Percentiles rank a stretch among this genome's conserved stretches.
Evolutionary conservation across 2,329 filamentous ascomycete genomes (phyloP).

Genomic region (Botryosphaeria dothidea): DNA sequence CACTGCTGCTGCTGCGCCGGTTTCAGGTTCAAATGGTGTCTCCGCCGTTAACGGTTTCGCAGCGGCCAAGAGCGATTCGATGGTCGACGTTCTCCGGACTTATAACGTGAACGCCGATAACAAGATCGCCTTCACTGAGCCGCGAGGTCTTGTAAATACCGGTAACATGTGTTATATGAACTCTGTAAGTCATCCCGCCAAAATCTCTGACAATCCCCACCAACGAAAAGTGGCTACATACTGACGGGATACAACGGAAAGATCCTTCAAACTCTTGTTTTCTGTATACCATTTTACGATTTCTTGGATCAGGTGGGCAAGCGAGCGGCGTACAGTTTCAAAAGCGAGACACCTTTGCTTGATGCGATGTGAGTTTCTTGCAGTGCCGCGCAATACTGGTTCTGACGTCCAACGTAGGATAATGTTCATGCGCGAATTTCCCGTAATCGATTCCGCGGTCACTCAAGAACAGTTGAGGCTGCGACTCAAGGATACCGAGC

Average conservation of each 20-base stretch:
- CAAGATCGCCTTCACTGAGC: slow-evolving; percentile 82
- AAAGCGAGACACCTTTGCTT: slow-evolving; percentile 88
- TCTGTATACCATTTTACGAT: slow-evolving; percentile 90
- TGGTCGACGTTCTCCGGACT: slow-evolving; percentile 74
- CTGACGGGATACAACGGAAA: slow-evolving; percentile 51
- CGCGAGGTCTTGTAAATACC: slow-evolving; percentile 90
- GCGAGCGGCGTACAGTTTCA: slow-evolving; percentile 85
- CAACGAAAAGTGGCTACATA: not conserved
- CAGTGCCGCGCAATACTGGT: not conserved
- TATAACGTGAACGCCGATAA: slow-evolving; percentile 67
- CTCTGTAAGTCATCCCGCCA: slow-evolving; percentile 66
- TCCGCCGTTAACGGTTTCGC: slow-evolving; percentile 42
- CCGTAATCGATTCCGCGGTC: slow-evolving; percentile 75
- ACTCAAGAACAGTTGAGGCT: slow-evolving; percentile 73
- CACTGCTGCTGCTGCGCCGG: slow-evolving; percentile 25
- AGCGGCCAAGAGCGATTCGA: slow-evolving; percentile 58
- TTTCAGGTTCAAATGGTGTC: slow-evolving; percentile 29
- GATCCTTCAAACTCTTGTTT: slow-evolving; percentile 94
- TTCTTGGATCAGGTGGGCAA: slow-evolving; percentile 87
- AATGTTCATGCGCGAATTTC: slow-evolving; percentile 93
- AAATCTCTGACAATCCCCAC: too few species aligned
- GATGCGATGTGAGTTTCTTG: slow-evolving; percentile 76
- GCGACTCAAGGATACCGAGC: slow-evolving; percentile 75
- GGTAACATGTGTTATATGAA: slow-evolving; percentile 99
- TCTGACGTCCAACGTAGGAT: slow-evolving; percentile 59